phyloP scores from a whole-genome alignment of 169 alveolate species.

The Plasmodium vivax region DNA sequence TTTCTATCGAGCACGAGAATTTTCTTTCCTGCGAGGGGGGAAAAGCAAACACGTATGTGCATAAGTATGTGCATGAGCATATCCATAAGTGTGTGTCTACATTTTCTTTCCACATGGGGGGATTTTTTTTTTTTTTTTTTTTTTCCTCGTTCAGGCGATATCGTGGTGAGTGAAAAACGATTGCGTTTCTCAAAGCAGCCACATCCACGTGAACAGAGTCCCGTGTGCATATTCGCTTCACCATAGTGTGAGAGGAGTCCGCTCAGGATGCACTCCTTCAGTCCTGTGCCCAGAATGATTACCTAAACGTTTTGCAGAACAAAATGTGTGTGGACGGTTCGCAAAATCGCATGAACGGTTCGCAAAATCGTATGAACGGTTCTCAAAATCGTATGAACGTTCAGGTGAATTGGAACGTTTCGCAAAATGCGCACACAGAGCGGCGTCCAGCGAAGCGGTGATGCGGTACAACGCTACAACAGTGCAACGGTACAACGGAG shows the following conservation, averaged over 20 bases:
- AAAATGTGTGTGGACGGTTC: background rate
- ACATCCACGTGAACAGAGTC: background rate
- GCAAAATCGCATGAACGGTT: background rate
- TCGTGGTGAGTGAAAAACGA: background rate
- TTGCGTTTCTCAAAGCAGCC: background rate
- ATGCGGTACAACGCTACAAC: background rate
- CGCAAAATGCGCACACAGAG: background rate
- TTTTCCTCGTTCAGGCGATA: background rate
- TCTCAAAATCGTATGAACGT: background rate
- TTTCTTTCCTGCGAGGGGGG: slow-evolving; percentile 90
- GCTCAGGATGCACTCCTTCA: slow-evolving; percentile 96
- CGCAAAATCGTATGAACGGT: too few relatives aligned
- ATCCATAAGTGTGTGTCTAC: background rate
- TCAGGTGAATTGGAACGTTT: background rate
- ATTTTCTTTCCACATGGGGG: background rate
- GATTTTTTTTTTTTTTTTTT: background rate
- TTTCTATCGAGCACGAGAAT: slow-evolving; percentile 97
- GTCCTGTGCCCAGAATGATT: slow-evolving; percentile 98
- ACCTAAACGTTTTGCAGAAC: slow-evolving; percentile 78
- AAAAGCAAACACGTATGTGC: background rate
- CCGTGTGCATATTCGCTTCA: background rate
- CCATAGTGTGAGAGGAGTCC: slow-evolving; percentile 94
- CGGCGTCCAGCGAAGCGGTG: background rate
- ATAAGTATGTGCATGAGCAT: background rate
- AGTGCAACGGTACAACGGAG: background rate